Evolutionary conservation across 2,329 filamentous ascomycete genomes (phyloP), one percentile per base, ranked within the genome.

Genomic region (Cercospora sp.): DNA sequence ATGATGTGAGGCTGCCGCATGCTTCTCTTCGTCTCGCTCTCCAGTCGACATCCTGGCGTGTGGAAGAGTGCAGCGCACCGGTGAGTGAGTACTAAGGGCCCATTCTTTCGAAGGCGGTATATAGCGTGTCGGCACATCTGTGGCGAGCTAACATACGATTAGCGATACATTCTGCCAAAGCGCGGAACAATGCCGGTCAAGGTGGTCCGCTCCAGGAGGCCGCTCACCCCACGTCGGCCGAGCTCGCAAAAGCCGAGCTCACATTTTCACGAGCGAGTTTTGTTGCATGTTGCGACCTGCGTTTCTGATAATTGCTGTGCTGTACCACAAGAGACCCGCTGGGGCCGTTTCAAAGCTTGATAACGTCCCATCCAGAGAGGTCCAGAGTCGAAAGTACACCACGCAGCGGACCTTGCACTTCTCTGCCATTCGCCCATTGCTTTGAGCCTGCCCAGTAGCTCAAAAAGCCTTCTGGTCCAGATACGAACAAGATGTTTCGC

Each of bases 391-490:
- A 86, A 20, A 94, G 79, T 2, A 93, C 78, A 0, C 94, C 94
- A 5, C 87, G 86, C 0, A 97, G 80, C 0, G 87, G 84, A 0
- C 94, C 94, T 75, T 97, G 93, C 10, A 87, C 83, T 79, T 97
- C 91, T 66, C 83, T 82, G 0, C 93, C 92, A 30, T 86, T 85
- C 10, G 84, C 82, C 91, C 92, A 96, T 3, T 87, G 80, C 80
- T 97, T 97, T 9, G 89, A 83, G 1, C 95, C 94, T 2, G 93
- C 92, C 80, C 91, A 92, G 71, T 90, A 86, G 53, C 87, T 86
- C 45, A 98, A 86, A 80, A 98, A 98, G 0, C 95, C 94, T 64
- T 97, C 92, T 0, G 95, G 94, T 0, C 95, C 95, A 0, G 93
- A 97, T 1, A 98, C 87, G 65, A 97, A 84, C n/a, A 97, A 82